Base-by-base conservation (phyloP, 2,329 filamentous ascomycete genomes). In the Hymenoscyphus salicellus region DNA sequence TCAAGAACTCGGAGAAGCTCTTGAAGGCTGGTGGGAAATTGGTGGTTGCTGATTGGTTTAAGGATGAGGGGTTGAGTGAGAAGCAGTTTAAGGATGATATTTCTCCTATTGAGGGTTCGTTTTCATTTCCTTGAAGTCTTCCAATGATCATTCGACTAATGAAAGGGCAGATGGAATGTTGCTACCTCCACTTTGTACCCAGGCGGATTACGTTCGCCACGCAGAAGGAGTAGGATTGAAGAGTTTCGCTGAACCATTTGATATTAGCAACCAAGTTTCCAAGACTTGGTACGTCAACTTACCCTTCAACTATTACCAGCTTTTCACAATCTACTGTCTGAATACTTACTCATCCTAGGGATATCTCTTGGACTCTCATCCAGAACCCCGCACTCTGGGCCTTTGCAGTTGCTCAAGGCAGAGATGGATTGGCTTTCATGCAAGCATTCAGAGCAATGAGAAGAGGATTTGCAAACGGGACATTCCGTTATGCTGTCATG, bases 41-140 rank as follows among this genome's bases (percentile, higher is more conserved):
- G 55, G 83, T 85, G 3, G 75, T 88, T 61, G 84, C 84, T 28
- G 85, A 88, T 73, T 87, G 85, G 85, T 87, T 87, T 77, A 85
- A 84, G 76, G 80, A 78, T 14, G 82, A 82, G 62, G 74, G 72
- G 26, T 70, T 86, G 55, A 77, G 74, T 0, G 75, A 80, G 66
- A 74, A 78, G 64, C 75, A 79, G 64, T 80, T 83, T 67, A 76
- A 78, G 52, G 77, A 76, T 57, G 84, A 87, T 70, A 86, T 87
- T 69, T 81, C 82, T 70, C 83, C 83, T 1, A 87, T 87, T 64
- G 84, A 87, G 76, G 83, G 81, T 83, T 55, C 49, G 70, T 65
- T 5, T 7, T 4, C 16, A 14, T 52, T 20, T 23, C 36, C 5
- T 30, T 17, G 17, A 46, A 7, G 1, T 10, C 10, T 28, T 28